phyloP scores from a whole-genome alignment of 345 rosid genomes.

The Conringia planisiliqua region DNA sequence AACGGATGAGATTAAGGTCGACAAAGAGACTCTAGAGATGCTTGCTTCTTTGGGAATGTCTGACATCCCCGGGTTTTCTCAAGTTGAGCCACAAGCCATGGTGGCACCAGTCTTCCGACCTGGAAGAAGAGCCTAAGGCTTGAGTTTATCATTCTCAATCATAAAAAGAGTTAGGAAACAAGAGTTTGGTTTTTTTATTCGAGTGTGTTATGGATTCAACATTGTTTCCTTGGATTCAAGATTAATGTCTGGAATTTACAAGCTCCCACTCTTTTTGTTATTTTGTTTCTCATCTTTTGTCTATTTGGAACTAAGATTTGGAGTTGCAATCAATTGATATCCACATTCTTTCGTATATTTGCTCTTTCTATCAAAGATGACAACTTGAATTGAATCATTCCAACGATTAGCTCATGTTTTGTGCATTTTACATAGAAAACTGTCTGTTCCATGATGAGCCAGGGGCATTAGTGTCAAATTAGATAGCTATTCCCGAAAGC shows the following conservation, averaged over 20 bases:
- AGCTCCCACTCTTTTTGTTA: neutral
- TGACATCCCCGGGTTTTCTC: slow-evolving; percentile 46
- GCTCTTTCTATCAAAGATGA: neutral
- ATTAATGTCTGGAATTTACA: neutral
- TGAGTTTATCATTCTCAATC: neutral
- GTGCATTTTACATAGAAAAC: no score
- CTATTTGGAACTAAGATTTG: neutral
- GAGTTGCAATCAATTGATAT: neutral
- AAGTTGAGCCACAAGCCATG: slow-evolving; percentile 4
- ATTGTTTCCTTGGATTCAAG: neutral
- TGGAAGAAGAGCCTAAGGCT: slow-evolving; percentile 1
- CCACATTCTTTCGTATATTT: no score
- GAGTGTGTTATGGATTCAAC: neutral
- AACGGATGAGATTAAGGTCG: slow-evolving; percentile 54
- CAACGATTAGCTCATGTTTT: neutral
- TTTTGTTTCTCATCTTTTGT: neutral
- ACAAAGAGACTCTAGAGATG: slow-evolving; percentile 69
- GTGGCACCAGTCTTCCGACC: neutral
- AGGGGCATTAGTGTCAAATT: neutral
- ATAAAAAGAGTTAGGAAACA: neutral
- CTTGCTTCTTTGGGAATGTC: slow-evolving; percentile 72
- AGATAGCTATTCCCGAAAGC: neutral
- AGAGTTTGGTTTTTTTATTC: neutral
- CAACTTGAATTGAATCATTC: neutral
- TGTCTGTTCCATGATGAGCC: neutral